phyloP scores from a whole-genome alignment of 495 filamentous ascomycete species.

The Annulohypoxylon bovei region DNA sequence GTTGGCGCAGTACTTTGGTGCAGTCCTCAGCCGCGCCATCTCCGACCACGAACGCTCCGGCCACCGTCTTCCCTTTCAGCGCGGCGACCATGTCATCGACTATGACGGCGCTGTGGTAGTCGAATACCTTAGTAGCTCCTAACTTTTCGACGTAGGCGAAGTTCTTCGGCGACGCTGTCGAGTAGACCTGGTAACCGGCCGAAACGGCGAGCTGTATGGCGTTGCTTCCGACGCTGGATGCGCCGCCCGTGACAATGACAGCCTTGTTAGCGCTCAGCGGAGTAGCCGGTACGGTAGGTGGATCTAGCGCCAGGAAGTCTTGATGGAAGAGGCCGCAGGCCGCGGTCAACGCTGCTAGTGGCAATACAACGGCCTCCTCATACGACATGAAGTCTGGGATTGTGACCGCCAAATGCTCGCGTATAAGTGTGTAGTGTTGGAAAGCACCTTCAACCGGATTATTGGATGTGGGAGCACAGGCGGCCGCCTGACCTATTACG shows the following conservation, averaged over 20 bases:
- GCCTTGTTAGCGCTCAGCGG: neutral
- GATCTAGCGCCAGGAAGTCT: neutral
- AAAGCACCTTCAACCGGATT: conserved; percentile 39
- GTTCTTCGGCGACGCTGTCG: conserved; percentile 63
- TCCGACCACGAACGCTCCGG: conserved; percentile 22
- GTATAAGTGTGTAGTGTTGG: conserved; percentile 51
- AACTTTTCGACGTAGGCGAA: conserved; percentile 59
- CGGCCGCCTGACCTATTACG: conserved; percentile 47
- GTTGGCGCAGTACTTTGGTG: conserved; percentile 12
- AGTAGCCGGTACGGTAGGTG: neutral
- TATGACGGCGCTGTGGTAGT: conserved; percentile 58
- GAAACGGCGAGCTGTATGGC: conserved; percentile 68
- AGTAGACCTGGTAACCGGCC: conserved; percentile 66
- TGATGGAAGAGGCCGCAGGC: conserved; percentile 10
- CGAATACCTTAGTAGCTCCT: conserved; percentile 63
- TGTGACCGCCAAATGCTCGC: conserved; percentile 39
- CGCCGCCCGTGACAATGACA: conserved; percentile 34
- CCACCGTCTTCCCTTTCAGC: conserved; percentile 22
- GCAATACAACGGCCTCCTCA: conserved; percentile 40
- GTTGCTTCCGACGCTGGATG: conserved; percentile 65
- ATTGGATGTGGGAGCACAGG: conserved; percentile 19
- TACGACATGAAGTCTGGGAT: conserved; percentile 57
- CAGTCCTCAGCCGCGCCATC: conserved; percentile 6
- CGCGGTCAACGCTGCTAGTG: neutral
- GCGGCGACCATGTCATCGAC: conserved; percentile 45